Base-by-base conservation (phyloP, 306 rosid genomes). In the Dicorynia guianensis region DNA sequence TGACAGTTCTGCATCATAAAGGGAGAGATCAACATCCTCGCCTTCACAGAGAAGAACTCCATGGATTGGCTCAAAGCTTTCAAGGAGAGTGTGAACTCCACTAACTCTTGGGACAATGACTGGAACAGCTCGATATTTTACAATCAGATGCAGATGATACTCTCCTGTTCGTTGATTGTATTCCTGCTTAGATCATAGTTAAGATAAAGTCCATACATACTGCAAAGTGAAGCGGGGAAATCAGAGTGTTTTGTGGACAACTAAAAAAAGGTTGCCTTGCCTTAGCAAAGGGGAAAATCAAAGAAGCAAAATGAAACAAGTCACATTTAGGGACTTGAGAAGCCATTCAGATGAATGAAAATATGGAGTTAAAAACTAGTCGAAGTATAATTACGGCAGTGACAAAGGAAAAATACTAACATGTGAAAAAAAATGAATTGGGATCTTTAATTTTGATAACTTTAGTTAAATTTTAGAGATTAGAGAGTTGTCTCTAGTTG, bases 1-100 rank as follows among this genome's bases (percentile, higher is more conserved):
- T 13, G 86, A 65, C 4, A 73, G 50, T 5, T 83, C 87, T n/a
- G 79, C 67, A 5, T 83, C 82, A 64, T 91, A 91, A 4, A 79
- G 88, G 55, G 95, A 91, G 4, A 95, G 97, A 75, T 89, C 97
- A n/a, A 91, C 82, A 62, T 89, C 95, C 72, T 91, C 93, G 4
- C 97, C 97, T 80, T 91, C 91, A 54, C 91, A 89, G 38, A 89
- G 95, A 14, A 91, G 89, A 65, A 91, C 91, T 34, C 95, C 95
- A 79, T 91, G 97, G 80, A 91, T 89, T 7, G 97, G 97, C 76
- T 87, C 90, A 79, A 91, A 91, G 82, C 97, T 89, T 34, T 90
- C 85, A 20, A 91, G 44, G 13, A 91, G 75, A 82, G 83, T 81
- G 76, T 87, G 88, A 62, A 89, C 83, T 40, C 95, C 95, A 42